Conservation (phyloP, 352 stramenopile species). For the Phytophthora crassamura region DNA sequence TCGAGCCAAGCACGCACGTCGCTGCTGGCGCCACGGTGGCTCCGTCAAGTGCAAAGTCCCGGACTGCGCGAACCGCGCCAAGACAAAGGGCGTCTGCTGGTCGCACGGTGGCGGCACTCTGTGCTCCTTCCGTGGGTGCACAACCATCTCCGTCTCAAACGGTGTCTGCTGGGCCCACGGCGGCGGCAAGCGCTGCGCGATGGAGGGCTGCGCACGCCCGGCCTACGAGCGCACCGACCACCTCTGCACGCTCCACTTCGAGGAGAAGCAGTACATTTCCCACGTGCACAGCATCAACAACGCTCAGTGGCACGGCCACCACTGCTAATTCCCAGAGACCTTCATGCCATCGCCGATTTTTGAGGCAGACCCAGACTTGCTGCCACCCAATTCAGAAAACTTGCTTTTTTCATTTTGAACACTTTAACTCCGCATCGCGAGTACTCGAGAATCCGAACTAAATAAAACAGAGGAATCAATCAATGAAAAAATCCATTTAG, state of each 20-base stretch:
- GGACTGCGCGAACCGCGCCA: slow-evolving; percentile 61
- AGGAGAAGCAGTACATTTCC: slow-evolving; percentile 47
- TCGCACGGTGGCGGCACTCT: slow-evolving; percentile 64
- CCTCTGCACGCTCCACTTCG: slow-evolving; percentile 62
- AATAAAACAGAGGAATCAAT: slow-evolving; percentile 34
- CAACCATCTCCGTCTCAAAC: slow-evolving; percentile 63
- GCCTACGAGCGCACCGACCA: slow-evolving; percentile 64
- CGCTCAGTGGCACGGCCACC: slow-evolving; percentile 27
- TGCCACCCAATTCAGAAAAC: slow-evolving; percentile 28
- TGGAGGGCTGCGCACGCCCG: slow-evolving; percentile 65
- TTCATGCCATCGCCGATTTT: slow-evolving; percentile 23
- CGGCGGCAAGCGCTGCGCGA: slow-evolving; percentile 81
- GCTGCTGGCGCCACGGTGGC: slow-evolving; percentile 65
- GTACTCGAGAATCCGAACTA: slow-evolving; percentile 25
- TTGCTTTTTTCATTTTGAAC: slow-evolving; percentile 13
- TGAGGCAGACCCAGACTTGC: slow-evolving; percentile 20
- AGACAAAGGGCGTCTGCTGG: slow-evolving; percentile 71
- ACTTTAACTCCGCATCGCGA: slow-evolving; percentile 21
- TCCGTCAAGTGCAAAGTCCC: slow-evolving; percentile 67
- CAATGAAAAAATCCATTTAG: slow-evolving; percentile 5
- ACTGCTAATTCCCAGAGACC: slow-evolving; percentile 27
- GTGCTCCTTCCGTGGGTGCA: slow-evolving; percentile 51
- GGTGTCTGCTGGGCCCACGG: slow-evolving; percentile 77
- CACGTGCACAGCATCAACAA: slow-evolving; percentile 26
- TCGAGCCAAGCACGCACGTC: slow-evolving; percentile 57